These are phyloP conservation scores for Petunia axillaris DNA, from an alignment of 257 asterid species.

Conservation along the genomic window DNA sequence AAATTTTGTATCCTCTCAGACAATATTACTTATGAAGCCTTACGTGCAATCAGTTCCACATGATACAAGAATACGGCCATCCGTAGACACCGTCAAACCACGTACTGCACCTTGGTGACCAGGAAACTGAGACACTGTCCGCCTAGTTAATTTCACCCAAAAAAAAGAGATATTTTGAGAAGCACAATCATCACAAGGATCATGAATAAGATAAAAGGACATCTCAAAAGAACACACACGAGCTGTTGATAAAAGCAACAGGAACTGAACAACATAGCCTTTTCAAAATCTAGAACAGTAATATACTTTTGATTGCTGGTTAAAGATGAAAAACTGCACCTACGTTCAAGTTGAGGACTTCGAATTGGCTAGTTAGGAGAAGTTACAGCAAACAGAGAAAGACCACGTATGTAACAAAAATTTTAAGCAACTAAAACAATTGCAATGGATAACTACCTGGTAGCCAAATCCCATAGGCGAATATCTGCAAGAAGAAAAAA, in stretches of 20 bases:
- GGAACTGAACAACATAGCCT: not conserved
- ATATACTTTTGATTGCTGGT: constrained; percentile 1
- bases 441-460: constrained; percentile 51
- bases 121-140: constrained; percentile 85
- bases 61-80: constrained; percentile 85
- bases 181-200: constrained; percentile 19
- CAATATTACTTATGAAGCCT: constrained; percentile 37
- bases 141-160: constrained; percentile 41
- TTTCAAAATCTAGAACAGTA: not conserved
- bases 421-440: not conserved
- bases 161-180: not conserved
- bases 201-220: not conserved
- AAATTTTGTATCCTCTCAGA: not conserved
- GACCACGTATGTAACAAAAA: not conserved
- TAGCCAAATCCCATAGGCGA: constrained; percentile 95
- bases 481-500: constrained; percentile 61
- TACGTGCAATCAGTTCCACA: constrained; percentile 98
- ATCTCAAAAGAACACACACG: not conserved
- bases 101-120: constrained; percentile 94
- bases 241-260: not conserved
- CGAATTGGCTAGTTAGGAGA: not conserved
- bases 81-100: constrained; percentile 87
- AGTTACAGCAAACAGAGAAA: no score
- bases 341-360: not conserved
- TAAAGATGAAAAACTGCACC: not conserved